Evolutionary conservation across 140 eudicot genomes (phyloP).

Genomic region (Oenanthe javanica): DNA sequence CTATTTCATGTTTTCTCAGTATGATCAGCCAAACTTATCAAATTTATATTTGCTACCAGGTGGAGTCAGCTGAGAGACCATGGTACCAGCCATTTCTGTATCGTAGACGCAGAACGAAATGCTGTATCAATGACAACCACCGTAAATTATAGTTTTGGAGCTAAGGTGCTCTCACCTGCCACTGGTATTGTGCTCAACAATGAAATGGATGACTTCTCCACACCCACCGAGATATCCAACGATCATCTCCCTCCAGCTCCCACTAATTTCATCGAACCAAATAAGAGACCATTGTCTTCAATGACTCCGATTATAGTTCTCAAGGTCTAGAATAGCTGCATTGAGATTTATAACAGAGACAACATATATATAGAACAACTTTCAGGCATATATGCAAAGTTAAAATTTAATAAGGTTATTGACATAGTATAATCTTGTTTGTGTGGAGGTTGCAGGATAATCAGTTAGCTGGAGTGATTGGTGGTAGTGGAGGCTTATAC

Average conservation of each 20-base stretch:
- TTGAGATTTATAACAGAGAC: not conserved
- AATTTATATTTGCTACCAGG: constrained; percentile 21
- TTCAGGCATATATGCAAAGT: not conserved
- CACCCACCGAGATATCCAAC: constrained; percentile 57
- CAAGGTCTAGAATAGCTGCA: constrained; percentile 37
- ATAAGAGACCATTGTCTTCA: constrained; percentile 80
- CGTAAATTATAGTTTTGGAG: constrained; percentile 71
- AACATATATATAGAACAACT: not conserved
- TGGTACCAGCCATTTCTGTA: constrained; percentile 90
- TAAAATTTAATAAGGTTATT: not conserved
- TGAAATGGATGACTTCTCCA: constrained; percentile 80
- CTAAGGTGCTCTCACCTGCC: constrained; percentile 59
- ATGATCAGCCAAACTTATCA: not conserved
- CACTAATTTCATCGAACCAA: constrained; percentile 62
- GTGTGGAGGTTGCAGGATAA: constrained; percentile 36
- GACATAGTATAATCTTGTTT: not conserved
- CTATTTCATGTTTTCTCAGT: not conserved
- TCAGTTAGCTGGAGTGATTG: constrained; percentile 84
- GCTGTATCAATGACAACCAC: constrained; percentile 88
- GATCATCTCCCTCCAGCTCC: constrained; percentile 87
- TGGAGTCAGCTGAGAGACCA: constrained; percentile 80
- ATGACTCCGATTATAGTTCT: constrained; percentile 81
- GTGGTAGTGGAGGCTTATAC: constrained; percentile 88
- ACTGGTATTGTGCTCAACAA: constrained; percentile 84
- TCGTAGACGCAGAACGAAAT: constrained; percentile 80